Evolutionary conservation across 2,329 filamentous ascomycete genomes (phyloP), one percentile per base, ranked within the genome.

Genomic region (Curvularia spicifera): DNA sequence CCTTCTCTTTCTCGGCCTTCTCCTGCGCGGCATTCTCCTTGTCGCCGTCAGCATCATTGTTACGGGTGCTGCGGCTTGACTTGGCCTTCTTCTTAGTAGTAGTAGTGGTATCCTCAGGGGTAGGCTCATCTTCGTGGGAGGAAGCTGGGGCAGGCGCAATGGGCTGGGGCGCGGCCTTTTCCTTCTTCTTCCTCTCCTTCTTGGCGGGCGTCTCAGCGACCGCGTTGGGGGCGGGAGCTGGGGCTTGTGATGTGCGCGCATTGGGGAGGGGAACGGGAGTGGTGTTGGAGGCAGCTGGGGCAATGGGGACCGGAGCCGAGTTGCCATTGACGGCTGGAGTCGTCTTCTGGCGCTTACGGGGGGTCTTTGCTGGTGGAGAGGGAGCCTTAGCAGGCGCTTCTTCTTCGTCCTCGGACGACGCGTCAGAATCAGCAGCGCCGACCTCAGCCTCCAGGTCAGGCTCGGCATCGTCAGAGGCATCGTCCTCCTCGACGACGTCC

Each of bases 401-500:
- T 4, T 76, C 75, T 18, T 73, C 72, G 20, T 73, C 74, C 20
- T 71, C 68, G 5, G 66, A 71, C 1, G 66, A 69, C 0, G 79
- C 79, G 51, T 84, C 82, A 8, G 78, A 76, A 31, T 79, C 77
- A 50, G 79, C 59, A 13, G 63, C 67, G 7, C 65, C 72, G 7
- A 53, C 71, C 43, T 75, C 74, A 12, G 63, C 71, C 79, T 78
- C 71, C n/a, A 63, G 56, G 24, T 69, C 68, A 33, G 51, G 57
- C 22, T 71, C 69, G 22, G 68, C 70, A 20, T 63, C 63, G 45
- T 67, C 65, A 4, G 59, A 62, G 4, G 56, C 61, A 15, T 71
- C 69, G 18, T 78, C 73, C 46, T 74, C 76, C 18, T 79, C 78
- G 59, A 79, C 78, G 43, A 81, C 75, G 47, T 82, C 81, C 33